Conservation (phyloP, 805 yeast genomes). For the Pichia californica region DNA sequence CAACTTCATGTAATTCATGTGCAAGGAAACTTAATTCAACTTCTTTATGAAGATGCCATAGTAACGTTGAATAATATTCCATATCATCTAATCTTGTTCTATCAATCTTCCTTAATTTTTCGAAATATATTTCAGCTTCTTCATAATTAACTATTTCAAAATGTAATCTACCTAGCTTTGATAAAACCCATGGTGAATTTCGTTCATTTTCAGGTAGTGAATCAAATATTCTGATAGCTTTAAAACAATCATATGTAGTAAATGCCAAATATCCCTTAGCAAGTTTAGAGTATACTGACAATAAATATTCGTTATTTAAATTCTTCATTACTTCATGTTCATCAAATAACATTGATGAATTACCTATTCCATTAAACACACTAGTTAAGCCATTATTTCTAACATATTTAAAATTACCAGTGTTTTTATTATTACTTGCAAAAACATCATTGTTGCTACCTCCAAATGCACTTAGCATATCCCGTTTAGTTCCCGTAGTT, state of each 20-base stretch:
- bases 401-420: neutral
- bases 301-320: conserved; percentile 34
- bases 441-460: neutral
- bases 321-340: neutral
- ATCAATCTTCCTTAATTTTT: conserved; percentile 57
- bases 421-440: neutral
- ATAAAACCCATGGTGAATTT: conserved; percentile 78
- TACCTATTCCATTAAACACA: conserved; percentile 13
- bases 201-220: conserved; percentile 57
- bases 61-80: conserved; percentile 83
- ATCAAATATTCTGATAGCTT: conserved; percentile 66
- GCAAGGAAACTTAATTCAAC: conserved; percentile 75
- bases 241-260: conserved; percentile 66
- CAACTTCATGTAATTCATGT: conserved; percentile 66
- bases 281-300: conserved; percentile 43
- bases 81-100: conserved; percentile 78
- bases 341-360: conserved; percentile 3
- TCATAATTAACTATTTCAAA: conserved; percentile 85
- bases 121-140: conserved; percentile 61
- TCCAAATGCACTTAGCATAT: conserved; percentile 5
- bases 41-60: conserved; percentile 89
- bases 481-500: conserved; percentile 1
- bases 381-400: conserved; percentile 13
- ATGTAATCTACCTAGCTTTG: conserved; percentile 72
- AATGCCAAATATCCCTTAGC: conserved; percentile 58